Conservation (phyloP, 805 yeast species). For the Spathaspora hagerdaliae region DNA sequence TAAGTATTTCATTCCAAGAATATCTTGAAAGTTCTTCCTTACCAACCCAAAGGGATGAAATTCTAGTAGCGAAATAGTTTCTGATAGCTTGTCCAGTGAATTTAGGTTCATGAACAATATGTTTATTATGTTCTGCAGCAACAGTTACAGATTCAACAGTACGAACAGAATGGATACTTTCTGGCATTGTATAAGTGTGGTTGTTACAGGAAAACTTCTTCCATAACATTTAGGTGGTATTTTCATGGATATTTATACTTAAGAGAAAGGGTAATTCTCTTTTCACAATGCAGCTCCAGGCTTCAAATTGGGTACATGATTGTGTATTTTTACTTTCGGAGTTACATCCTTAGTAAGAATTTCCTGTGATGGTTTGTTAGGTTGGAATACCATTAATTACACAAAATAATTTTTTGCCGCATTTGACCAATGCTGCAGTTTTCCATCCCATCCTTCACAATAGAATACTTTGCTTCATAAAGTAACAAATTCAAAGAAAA, state of each 20-base stretch:
- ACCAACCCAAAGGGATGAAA: slow-evolving; percentile 46
- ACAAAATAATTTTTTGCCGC: no score
- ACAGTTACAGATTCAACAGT: slow-evolving; percentile 6
- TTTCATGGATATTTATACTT: background rate
- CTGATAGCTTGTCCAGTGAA: slow-evolving; percentile 6
- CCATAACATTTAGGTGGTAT: background rate
- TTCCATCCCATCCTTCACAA: no score
- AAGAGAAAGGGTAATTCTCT: background rate
- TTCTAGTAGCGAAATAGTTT: slow-evolving; percentile 41
- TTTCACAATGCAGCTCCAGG: no score
- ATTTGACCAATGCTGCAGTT: no score
- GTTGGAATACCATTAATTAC: no score
- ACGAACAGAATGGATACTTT: slow-evolving; percentile 6
- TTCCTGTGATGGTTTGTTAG: no score
- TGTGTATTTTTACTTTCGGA: no score
- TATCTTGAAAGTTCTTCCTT: slow-evolving; percentile 32
- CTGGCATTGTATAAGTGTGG: background rate
- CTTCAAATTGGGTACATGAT: no score
- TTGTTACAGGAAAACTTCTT: background rate
- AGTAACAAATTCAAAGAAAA: no score
- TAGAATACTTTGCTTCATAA: no score
- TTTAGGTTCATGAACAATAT: slow-evolving; percentile 22
- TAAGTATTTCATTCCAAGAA: slow-evolving; percentile 35
- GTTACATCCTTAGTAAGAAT: no score
- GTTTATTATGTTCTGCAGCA: slow-evolving; percentile 15